A percentile compares a stretch with the other conserved stretches of the same genome.
These are phyloP conservation scores for Paramarasmius palmivorus DNA, from an alignment of 1,284 basidiomycete species.

Conservation along the genomic window DNA sequence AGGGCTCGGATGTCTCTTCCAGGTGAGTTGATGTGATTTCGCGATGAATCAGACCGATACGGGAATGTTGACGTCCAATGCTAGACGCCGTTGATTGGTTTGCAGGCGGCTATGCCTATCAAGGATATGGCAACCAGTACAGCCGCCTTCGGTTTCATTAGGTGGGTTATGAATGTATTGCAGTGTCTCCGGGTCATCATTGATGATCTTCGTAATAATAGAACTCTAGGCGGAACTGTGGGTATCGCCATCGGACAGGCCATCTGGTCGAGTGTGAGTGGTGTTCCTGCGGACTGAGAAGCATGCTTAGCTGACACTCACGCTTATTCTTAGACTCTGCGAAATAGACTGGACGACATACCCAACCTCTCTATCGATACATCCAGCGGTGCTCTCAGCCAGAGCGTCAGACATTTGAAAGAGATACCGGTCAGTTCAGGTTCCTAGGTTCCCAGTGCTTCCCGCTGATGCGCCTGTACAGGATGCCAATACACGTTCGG, in stretches of 20 bases:
- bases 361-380: constrained; percentile 49
- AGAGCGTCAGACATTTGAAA: constrained; percentile 55
- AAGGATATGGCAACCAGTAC: constrained; percentile 83
- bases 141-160: constrained; percentile 67
- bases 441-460: constrained; percentile 4
- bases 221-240: constrained; percentile 77
- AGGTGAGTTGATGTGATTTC: constrained; percentile 35
- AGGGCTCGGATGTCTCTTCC: constrained; percentile 67
- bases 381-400: constrained; percentile 53
- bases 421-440: constrained; percentile 48
- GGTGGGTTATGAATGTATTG: constrained; percentile 36
- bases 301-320: neutral
- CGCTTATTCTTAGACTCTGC: constrained; percentile 40
- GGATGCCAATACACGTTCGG: constrained; percentile 47
- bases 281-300: neutral
- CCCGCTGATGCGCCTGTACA: constrained; percentile 23
- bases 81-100: constrained; percentile 64
- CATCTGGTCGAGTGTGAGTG: constrained; percentile 61
- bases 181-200: neutral
- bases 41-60: neutral
- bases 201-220: constrained; percentile 22
- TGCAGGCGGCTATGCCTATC: constrained; percentile 82
- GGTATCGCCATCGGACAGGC: constrained; percentile 74
- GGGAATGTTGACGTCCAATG: constrained; percentile 1
- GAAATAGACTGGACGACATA: constrained; percentile 48